phyloP scores from a whole-genome alignment of 352 stramenopile species.

The Globisporangium middletonii region DNA sequence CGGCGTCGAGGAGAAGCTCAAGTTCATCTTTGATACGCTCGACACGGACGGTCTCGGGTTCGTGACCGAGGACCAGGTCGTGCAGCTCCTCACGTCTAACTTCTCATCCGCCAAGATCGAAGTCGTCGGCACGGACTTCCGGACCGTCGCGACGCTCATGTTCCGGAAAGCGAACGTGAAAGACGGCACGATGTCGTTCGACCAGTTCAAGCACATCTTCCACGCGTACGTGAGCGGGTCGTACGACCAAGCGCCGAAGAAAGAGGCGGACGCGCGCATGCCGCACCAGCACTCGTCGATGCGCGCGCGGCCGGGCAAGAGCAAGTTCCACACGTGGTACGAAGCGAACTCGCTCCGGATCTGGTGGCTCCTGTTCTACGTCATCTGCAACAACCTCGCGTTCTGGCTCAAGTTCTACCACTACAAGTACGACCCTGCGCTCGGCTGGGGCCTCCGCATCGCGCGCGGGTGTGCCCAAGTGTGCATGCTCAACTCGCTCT shows the following conservation, averaged over 20 bases:
- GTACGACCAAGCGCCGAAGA: slow-evolving; percentile 30
- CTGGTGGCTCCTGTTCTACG: slow-evolving; percentile 76
- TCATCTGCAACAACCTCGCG: slow-evolving; percentile 54
- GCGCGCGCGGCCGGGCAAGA: slow-evolving; percentile 31
- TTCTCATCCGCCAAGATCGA: slow-evolving; percentile 69
- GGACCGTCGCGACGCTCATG: slow-evolving; percentile 54
- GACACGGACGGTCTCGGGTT: slow-evolving; percentile 44
- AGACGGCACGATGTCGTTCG: slow-evolving; percentile 58
- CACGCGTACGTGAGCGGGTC: slow-evolving; percentile 56
- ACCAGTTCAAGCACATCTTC: slow-evolving; percentile 71
- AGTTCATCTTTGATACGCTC: slow-evolving; percentile 82
- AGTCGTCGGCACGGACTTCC: slow-evolving; percentile 67
- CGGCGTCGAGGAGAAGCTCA: slow-evolving; percentile 65
- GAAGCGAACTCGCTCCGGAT: slow-evolving; percentile 67
- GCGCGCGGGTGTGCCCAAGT: slow-evolving; percentile 69
- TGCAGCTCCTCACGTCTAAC: slow-evolving; percentile 60
- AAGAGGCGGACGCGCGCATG: slow-evolving; percentile 1
- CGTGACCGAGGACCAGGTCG: slow-evolving; percentile 59
- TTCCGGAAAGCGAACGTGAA: slow-evolving; percentile 60
- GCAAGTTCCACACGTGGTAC: slow-evolving; percentile 64
- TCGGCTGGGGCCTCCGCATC: slow-evolving; percentile 68
- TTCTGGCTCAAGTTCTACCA: slow-evolving; percentile 69
- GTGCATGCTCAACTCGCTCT: slow-evolving; percentile 67
- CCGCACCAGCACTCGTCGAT: slow-evolving; percentile 12
- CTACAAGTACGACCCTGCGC: slow-evolving; percentile 70